Evolutionary conservation across 2,329 filamentous ascomycete genomes (phyloP), one percentile per base, ranked within the genome.

Genomic region (Chaetomium sp.): DNA sequence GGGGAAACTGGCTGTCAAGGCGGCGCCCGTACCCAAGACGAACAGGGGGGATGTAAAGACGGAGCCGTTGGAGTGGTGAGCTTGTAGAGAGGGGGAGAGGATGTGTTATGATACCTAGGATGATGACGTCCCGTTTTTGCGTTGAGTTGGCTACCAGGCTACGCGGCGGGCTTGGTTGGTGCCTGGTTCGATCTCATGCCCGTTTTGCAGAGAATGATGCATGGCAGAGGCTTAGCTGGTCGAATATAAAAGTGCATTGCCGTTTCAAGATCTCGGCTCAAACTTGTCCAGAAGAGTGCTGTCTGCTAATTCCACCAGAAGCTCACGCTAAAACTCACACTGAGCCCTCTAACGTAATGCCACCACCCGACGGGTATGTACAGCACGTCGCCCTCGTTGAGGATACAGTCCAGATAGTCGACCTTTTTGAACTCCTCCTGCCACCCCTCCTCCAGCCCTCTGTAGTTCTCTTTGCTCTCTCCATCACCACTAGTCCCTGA

Each of bases 311-410:
- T 90, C 90, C 92, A 99, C 95, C 95, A 99, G 74, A 97, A 98
- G 74, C 93, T 97, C 13, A 98, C 93, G 70, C 93, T 97, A 73
- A 96, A 93, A 74, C 94, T 97, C 23, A 91, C 86, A 63, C 87
- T 92, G 72, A 98, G 75, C 57, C 92, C 92, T 65, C 91, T 83
- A 3, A 98, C 91, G 76, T 97, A 98, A 80, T 99, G 95, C 95
- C 95, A 99, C 94, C 95, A 99, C 0, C 94, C 95, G 5, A 92
- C 83, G 0, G 95, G 95, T 60, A 99, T 91, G 74, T 97, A 95
- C 60, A 99, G 75, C 68, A 88, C 90, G 60, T 99, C 93, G 0
- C 94, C 95, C 0, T 90, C 89, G 33, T 84, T 86, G 6, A 99
- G 78, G 1, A 98, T 83, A 63, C 88, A 88, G 73, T 99, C 95